Percentiles rank a stretch among this genome's conserved stretches.
Conservation (phyloP, 2,329 filamentous ascomycete species). For the Fusarium sacchari region DNA sequence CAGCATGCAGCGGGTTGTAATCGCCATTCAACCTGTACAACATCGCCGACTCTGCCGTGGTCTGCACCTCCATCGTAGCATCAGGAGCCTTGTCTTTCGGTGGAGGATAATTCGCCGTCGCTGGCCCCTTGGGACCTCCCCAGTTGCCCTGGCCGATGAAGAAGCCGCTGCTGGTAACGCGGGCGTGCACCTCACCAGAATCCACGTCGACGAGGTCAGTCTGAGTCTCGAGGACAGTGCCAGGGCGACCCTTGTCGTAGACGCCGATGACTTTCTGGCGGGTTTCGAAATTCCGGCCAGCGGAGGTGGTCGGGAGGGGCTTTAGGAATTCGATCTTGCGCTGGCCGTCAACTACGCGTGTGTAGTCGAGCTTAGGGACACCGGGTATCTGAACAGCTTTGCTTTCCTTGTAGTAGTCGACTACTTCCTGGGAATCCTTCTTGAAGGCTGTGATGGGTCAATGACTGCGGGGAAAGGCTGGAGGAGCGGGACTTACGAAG, state of each 20-base stretch:
- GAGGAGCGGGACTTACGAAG: conserved; percentile 33
- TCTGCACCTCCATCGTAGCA: conserved; percentile 50
- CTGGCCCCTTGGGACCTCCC: conserved; percentile 53
- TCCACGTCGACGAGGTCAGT: conserved; percentile 52
- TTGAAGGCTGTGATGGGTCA: conserved; percentile 50
- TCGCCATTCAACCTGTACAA: conserved; percentile 59
- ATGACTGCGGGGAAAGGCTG: neutral
- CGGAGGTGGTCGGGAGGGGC: conserved; percentile 49
- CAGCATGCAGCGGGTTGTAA: conserved; percentile 59
- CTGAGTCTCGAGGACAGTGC: conserved; percentile 50
- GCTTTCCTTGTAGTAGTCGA: conserved; percentile 51
- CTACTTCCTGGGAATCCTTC: conserved; percentile 56
- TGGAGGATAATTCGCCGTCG: conserved; percentile 45
- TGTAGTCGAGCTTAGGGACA: conserved; percentile 53
- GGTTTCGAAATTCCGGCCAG: conserved; percentile 52
- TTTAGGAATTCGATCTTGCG: conserved; percentile 52
- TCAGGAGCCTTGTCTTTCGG: conserved; percentile 50
- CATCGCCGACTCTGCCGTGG: conserved; percentile 51
- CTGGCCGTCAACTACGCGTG: conserved; percentile 55
- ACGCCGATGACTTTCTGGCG: conserved; percentile 54
- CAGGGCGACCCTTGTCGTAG: conserved; percentile 53
- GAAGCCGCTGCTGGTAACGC: conserved; percentile 53
- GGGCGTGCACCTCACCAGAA: conserved; percentile 51
- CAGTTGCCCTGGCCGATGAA: conserved; percentile 59
- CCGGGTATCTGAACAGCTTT: conserved; percentile 51